Evolutionary conservation across 768 basidiomycete species (phyloP), one percentile per base, ranked within the genome.

Genomic region (Saitozyma podzolica): DNA sequence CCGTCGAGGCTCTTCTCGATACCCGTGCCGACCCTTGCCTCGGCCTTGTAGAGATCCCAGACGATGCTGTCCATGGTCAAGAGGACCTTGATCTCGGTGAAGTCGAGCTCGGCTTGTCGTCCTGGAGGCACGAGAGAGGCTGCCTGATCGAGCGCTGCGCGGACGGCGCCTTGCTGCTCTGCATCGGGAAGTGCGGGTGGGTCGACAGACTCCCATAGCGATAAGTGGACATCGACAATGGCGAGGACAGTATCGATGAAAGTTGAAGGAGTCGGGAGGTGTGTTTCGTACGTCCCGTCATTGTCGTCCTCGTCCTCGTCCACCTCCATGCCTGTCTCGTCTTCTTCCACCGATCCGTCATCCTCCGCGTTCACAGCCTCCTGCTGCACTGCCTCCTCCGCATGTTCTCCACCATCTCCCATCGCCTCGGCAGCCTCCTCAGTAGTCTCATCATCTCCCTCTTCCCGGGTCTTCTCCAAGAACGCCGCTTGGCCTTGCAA

Each of bases 81-180:
- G 8, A 76, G 54, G 39, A 74, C 68, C 51, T 73, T 69, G 57
- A 76, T 74, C 54, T 76, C 75, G 10, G 55, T 54, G 9, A 76
- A 41, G 48, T 76, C 75, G n/a, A 76, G 58, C 63, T 76, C 72
- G 11, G 72, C 66, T 59, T 76, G 72, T 59, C 70, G 56, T 9
- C 64, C 64, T 3, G 65, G 49, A 17, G 70, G 64, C 6, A 60
- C 54, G 49, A 63, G 42, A 13, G 40, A 40, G 0, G 64, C 61
- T 9, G 71, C 67, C 5, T 63, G 61, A 56, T 74, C 72, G 9
- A 76, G 54, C 14, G 66, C 61, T 6, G 16, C 29, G 8, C 75
- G 72, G 11, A 76, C 71, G 6, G 54, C 56, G 2, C 54, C 20
- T 54, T 76, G 75, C 19, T 65, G 65, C 42, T 62, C 61, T 40